These are phyloP conservation scores for Micractinium conductrix DNA, from an alignment of 139 green algal genomes.

Conservation along the genomic window DNA sequence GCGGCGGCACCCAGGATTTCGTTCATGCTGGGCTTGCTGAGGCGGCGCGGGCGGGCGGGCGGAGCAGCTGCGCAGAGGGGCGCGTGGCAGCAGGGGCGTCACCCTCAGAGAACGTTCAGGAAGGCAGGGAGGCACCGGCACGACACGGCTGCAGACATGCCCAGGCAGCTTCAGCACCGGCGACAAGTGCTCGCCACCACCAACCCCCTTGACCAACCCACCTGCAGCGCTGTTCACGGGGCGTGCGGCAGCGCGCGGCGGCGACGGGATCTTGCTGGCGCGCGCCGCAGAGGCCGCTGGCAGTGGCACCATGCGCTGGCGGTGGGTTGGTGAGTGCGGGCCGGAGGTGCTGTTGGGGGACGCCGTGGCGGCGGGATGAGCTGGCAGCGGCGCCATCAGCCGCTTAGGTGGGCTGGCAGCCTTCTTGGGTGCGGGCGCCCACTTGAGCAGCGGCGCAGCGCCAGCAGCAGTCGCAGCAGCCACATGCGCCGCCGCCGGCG, in stretches of 20 bases:
- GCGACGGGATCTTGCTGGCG: background rate
- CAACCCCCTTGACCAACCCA: too few species aligned
- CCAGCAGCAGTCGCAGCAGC: background rate
- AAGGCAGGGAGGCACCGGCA: background rate
- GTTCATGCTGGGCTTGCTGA: constrained; percentile 25
- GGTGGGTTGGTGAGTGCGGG: background rate
- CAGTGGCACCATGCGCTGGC: constrained; percentile 10
- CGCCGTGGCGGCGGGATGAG: background rate
- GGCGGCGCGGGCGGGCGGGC: background rate
- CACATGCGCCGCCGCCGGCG: background rate
- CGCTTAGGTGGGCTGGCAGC: background rate
- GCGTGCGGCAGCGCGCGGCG: background rate
- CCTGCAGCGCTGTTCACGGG: background rate
- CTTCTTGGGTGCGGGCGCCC: background rate
- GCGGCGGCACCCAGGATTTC: background rate
- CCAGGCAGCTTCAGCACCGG: background rate
- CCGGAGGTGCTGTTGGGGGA: background rate
- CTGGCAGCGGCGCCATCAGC: background rate
- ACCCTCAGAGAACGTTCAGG: background rate
- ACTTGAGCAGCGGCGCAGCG: constrained; percentile 3
- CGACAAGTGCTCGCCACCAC: too few species aligned
- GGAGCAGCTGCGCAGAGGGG: background rate
- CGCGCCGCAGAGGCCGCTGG: background rate
- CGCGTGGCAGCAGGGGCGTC: background rate
- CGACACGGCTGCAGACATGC: background rate